These are phyloP conservation scores for Sicyos baderoa DNA, from an alignment of 306 rosid genomes.

Conservation along the genomic window DNA sequence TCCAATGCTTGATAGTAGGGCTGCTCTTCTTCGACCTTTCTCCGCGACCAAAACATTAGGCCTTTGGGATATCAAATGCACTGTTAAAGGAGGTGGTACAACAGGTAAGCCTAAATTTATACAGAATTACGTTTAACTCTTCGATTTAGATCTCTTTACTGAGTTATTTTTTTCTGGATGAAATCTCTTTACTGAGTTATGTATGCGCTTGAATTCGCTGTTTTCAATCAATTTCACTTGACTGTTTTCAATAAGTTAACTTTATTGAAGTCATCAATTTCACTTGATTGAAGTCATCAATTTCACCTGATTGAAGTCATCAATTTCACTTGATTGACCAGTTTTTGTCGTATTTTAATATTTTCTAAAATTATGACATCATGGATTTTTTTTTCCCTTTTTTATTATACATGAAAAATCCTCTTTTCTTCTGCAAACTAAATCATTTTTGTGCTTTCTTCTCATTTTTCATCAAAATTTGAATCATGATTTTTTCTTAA, in stretches of 20 bases:
- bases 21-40: slow-evolving; percentile 89
- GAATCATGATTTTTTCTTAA: background rate
- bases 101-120: slow-evolving; percentile 44
- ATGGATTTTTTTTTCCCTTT: too few species aligned
- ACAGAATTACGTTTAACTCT: background rate
- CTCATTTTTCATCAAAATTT: background rate
- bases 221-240: background rate
- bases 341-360: too few species aligned
- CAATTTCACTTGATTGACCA: too few species aligned
- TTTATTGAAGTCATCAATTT: too few species aligned
- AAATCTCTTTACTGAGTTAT: background rate
- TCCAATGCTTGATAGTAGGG: slow-evolving; percentile 92
- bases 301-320: too few species aligned
- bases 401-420: too few species aligned
- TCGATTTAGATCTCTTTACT: background rate
- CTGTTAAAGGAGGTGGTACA: slow-evolving; percentile 89
- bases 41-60: slow-evolving; percentile 90
- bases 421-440: background rate
- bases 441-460: background rate
- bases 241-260: too few species aligned
- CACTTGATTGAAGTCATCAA: too few species aligned
- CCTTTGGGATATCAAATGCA: slow-evolving; percentile 76
- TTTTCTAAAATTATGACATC: too few species aligned
- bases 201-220: background rate
- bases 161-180: too few species aligned